Evolutionary conservation across 176 grass and related monocot species (phyloP).

Genomic region (Bolboschoenus planiculmis): DNA sequence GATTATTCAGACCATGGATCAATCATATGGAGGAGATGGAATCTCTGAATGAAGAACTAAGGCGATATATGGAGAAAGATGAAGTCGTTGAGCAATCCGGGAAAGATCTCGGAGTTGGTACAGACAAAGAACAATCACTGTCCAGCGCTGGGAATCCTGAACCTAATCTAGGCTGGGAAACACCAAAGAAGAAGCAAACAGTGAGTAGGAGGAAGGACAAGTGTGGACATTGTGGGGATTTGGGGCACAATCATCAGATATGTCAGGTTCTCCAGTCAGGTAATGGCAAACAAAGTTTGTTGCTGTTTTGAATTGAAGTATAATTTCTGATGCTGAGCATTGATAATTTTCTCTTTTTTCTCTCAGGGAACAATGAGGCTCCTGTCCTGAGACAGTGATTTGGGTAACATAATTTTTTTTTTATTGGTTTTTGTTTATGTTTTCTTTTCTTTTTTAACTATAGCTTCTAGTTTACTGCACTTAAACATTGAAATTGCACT

Average conservation of each 20-base stretch:
- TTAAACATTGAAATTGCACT: no score
- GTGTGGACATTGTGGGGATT: not conserved
- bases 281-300: not conserved
- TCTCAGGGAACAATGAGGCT: not conserved
- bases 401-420: not conserved
- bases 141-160: not conserved
- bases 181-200: not conserved
- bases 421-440: not conserved
- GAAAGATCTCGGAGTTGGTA: not conserved
- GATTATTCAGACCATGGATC: not conserved
- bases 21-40: not conserved
- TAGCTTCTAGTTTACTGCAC: no score
- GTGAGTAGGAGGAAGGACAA: not conserved
- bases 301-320: not conserved
- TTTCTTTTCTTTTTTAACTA: not conserved
- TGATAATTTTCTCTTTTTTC: not conserved
- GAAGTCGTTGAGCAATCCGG: not conserved
- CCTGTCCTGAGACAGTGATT: not conserved
- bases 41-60: not conserved
- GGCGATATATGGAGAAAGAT: not conserved
- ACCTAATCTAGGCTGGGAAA: not conserved
- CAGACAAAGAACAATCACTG: not conserved
- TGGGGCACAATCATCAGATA: not conserved
- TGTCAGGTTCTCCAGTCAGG: not conserved
- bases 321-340: not conserved